Evolutionary conservation across 306 rosid species (phyloP), one percentile per base, ranked within the genome.

Genomic region (Comarum palustre): DNA sequence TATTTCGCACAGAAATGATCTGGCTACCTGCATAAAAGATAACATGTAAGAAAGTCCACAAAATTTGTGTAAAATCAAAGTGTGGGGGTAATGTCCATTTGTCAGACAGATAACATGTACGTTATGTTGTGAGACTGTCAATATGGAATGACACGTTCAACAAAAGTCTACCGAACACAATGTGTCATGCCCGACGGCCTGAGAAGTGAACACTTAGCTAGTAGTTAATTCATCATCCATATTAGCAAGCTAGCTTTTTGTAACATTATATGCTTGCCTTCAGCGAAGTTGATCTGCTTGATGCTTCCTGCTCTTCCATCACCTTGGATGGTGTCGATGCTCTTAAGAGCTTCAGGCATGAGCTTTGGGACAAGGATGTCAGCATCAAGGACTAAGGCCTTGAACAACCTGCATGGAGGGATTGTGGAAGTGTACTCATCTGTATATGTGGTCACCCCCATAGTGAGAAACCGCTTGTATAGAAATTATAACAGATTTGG

Each of bases 271-370:
- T 20, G 16, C 63, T n/a, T 51, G 63, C 84, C 84, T 72, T 78
- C 68, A 12, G 31, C 62, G 1, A 73, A 81, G 42, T 46, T 68
- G 43, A 84, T 57, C 79, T 75, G 77, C 69, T 78, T 78, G 73
- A 84, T 73, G 73, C 85, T 72, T 52, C 85, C 88, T 3, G 58
- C 69, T 0, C 83, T 78, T 17, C 87, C 85, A n/a, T 75, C 58
- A 46, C 85, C 87, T 64, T 78, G 46, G 24, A 81, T 14, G 24
- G 63, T 72, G 29, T 84, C 79, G n/a, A 42, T 3, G n/a, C 74
- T 29, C 27, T 73, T 24, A 38, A 75, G 29, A 31, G 73, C 79
- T 0, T 75, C 52, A 1, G 81, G 81, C 4, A 34, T 75, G 36
- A 78, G 69, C 65, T 59, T 65, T 42, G 88, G 85, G 47, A 84